Base-by-base conservation (phyloP, 345 rosid genomes). In the Acer negundo region DNA sequence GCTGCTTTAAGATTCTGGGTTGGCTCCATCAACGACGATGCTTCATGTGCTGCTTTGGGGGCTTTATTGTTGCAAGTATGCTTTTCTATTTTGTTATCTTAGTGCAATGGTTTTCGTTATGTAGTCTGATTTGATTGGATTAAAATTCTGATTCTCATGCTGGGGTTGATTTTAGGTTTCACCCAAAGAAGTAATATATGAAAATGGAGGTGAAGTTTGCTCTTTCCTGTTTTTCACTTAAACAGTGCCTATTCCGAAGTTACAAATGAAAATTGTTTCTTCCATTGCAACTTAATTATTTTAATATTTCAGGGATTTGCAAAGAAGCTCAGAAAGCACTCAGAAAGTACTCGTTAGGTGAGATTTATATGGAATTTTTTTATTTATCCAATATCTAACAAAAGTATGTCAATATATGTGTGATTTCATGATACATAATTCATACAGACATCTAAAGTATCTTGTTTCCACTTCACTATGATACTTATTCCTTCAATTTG, bases 61-160 rank as follows among this genome's bases (percentile, higher is more conserved):
- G 94, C 99, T 78, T 78, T 93, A 77, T 81, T 93, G 85, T 89
- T 95, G 98, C 99, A 95, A 86, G 99, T 92, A 87, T 77, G 86
- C 62, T 76, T 79, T 78, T 77, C 70, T 70, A 42, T 73, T 55
- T 79, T 67, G 24, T 23, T 75, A n/a, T 65, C 20, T 61, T 56
- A 22, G 20, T 17, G 58, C 20, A 20, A 1, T 64, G 63, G 26
- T 63, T 67, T 10, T 8, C 24, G n/a, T 19, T 19, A 28, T 42
- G 61, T 17, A 8, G 51, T 67, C 31, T 59, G 19, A 42, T 69
- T 71, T 67, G 62, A 51, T 53, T 20, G 17, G 71, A 23, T 40
- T 16, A 59, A 78, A 72, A 49, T 67, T 81, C 38, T 84, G 35
- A 82, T 73, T 77, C 13, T 56, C n/a, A 58, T 62, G 44, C 58